phyloP scores from a whole-genome alignment of 2,329 filamentous ascomycete species.

The Westerdykella ornata region DNA sequence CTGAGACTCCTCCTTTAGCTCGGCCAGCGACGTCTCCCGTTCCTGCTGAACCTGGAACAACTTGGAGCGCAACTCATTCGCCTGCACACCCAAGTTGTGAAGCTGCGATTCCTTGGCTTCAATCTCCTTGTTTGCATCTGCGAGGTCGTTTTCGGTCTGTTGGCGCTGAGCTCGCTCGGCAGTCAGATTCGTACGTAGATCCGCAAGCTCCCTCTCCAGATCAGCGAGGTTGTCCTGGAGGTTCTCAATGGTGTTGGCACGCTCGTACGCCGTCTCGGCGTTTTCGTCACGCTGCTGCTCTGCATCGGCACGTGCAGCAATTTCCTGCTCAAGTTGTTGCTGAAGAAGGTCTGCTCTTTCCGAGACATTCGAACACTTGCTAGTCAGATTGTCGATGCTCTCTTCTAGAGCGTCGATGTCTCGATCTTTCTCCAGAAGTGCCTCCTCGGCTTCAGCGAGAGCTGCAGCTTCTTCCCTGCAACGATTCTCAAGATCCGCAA shows the following conservation, averaged over 20 bases:
- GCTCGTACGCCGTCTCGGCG: constrained; percentile 27
- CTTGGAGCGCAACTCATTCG: constrained; percentile 46
- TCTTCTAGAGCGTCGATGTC: constrained; percentile 36
- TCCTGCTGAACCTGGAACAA: constrained; percentile 43
- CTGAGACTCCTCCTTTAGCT: constrained; percentile 33
- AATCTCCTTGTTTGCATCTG: constrained; percentile 39
- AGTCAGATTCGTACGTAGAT: constrained; percentile 34
- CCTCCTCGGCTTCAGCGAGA: constrained; percentile 36
- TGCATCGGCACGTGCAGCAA: constrained; percentile 23
- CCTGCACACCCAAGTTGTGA: constrained; percentile 39
- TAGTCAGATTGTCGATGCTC: constrained; percentile 29
- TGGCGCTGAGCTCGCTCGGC: constrained; percentile 41
- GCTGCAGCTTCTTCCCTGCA: constrained; percentile 34
- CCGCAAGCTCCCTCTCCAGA: constrained; percentile 35
- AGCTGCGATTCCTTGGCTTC: constrained; percentile 38
- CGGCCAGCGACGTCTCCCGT: constrained; percentile 34
- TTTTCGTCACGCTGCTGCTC: constrained; percentile 38
- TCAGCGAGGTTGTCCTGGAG: constrained; percentile 31
- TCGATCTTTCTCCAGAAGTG: constrained; percentile 34
- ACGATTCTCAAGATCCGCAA: constrained; percentile 34
- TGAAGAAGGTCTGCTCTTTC: constrained; percentile 30
- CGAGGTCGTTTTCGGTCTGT: constrained; percentile 39
- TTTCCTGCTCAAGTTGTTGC: constrained; percentile 31
- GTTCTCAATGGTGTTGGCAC: constrained; percentile 31
- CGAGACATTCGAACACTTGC: constrained; percentile 9